Evolutionary conservation across 768 basidiomycete genomes (phyloP).

Genomic region (Termitomyces sp.): DNA sequence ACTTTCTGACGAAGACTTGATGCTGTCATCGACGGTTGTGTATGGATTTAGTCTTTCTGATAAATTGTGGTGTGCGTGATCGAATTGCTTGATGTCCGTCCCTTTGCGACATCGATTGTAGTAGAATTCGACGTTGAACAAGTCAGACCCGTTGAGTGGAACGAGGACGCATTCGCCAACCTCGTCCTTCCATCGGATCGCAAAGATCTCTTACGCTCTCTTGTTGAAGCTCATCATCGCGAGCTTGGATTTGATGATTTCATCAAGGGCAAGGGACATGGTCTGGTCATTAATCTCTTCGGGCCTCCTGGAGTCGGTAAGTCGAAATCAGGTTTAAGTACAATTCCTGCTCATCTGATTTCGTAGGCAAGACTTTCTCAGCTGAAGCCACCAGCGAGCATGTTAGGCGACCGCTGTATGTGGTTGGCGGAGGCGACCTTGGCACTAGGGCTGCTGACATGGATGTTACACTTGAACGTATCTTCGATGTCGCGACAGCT

Average conservation of each 20-base stretch:
- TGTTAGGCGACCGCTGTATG: constrained; percentile 46
- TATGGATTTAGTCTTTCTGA: constrained; percentile 60
- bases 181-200: constrained; percentile 51
- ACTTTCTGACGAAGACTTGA: constrained; percentile 46
- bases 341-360: background rate
- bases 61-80: constrained; percentile 51
- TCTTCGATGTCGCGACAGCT: constrained; percentile 50
- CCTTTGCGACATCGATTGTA: constrained; percentile 13
- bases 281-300: constrained; percentile 45
- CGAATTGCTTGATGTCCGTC: background rate
- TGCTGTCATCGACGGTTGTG: constrained; percentile 51
- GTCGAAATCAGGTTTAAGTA: constrained; percentile 6
- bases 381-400: constrained; percentile 58
- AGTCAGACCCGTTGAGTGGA: constrained; percentile 50
- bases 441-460: constrained; percentile 41
- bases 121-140: constrained; percentile 60
- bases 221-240: constrained; percentile 53
- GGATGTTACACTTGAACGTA: constrained; percentile 38
- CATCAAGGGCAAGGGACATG: constrained; percentile 58
- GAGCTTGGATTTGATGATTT: constrained; percentile 54
- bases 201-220: constrained; percentile 50
- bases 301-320: constrained; percentile 55
- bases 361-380: constrained; percentile 49
- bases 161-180: constrained; percentile 51
- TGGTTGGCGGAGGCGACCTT: constrained; percentile 51